Conservation (phyloP, 768 basidiomycete genomes). For the Guyanaporus albipodus region DNA sequence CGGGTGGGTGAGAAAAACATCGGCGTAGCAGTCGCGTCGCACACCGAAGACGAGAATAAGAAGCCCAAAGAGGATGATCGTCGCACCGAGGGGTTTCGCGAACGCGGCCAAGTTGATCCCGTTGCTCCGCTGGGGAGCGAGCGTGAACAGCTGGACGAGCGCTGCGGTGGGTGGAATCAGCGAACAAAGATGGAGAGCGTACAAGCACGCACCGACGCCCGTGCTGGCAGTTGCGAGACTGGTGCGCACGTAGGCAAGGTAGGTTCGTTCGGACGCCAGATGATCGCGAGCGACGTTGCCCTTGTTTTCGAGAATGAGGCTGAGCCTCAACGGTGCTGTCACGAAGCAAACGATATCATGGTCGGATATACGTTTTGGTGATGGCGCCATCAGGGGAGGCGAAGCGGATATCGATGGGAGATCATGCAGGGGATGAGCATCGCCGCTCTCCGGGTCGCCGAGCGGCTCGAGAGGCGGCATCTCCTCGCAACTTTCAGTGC, state of each 20-base stretch:
- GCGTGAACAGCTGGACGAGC: constrained; percentile 53
- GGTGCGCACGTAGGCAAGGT: constrained; percentile 61
- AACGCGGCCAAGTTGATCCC: constrained; percentile 22
- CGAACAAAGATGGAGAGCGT: too few species aligned
- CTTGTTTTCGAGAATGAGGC: constrained; percentile 47
- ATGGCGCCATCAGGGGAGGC: not conserved
- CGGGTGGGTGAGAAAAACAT: not conserved
- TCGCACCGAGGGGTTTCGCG: constrained; percentile 52
- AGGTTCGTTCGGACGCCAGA: constrained; percentile 59
- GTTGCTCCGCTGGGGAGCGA: constrained; percentile 21
- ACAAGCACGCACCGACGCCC: constrained; percentile 49
- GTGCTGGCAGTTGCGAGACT: constrained; percentile 56
- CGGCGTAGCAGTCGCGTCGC: not conserved
- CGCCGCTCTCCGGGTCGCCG: not conserved
- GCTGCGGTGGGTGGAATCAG: constrained; percentile 24
- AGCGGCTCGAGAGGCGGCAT: constrained; percentile 25
- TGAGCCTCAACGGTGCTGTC: constrained; percentile 16
- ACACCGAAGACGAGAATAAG: constrained; percentile 46
- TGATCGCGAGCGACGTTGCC: constrained; percentile 65
- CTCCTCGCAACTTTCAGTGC: constrained; percentile 4
- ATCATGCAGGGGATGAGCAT: constrained; percentile 6
- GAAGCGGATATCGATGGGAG: not conserved
- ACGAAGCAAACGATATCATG: too few species aligned
- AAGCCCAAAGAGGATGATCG: constrained; percentile 43
- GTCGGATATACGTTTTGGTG: too few species aligned